Evolutionary conservation across 306 rosid genomes (phyloP), one percentile per base, ranked within the genome.

Genomic region (Aeschynomene evenia): DNA sequence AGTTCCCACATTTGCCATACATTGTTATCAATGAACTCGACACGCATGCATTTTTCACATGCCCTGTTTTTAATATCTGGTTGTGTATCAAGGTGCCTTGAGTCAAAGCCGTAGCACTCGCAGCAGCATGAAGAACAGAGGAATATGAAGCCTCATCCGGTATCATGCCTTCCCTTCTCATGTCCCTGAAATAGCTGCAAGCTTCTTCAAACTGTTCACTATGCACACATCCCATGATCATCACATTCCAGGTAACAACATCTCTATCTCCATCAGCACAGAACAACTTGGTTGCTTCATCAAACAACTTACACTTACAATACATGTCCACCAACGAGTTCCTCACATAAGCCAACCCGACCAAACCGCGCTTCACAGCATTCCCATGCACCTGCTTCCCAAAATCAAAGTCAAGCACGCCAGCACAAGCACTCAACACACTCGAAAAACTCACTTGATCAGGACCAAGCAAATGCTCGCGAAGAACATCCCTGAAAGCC

Each of bases 251-350:
- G 0, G 88, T 67, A 14, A 85, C 88, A 59, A 83, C 80, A 65
- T 87, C 88, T 54, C 73, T 85, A 5, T 71, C 80, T 70, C 83
- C 85, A 16, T 48, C 77, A 8, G 36, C 51, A 62, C 18, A 49
- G 70, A 87, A 87, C 82, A 87, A 61, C 79, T 79, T 54, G 14
- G 70, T 29, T 22, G 84, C 86, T 42, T 79, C 83, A 61, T 66
- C 72, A 74, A 80, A 77, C 53, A 69, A 40, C 54, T 79, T 63
- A 28, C 93, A 85, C 56, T 85, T 85, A 26, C 79, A 61, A 16
- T 87, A 85, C 89, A 85, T 85, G 51, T 85, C 88, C 42, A 80
- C 70, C 20, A 87, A 55, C 1, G 89, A 80, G 83, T 85, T 87
- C 42, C 77, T 82, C 68, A 85, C 85, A 23, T 81, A 83, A 78